Base-by-base conservation (phyloP, 331 rosid species). In the Pyrus hybrid region DNA sequence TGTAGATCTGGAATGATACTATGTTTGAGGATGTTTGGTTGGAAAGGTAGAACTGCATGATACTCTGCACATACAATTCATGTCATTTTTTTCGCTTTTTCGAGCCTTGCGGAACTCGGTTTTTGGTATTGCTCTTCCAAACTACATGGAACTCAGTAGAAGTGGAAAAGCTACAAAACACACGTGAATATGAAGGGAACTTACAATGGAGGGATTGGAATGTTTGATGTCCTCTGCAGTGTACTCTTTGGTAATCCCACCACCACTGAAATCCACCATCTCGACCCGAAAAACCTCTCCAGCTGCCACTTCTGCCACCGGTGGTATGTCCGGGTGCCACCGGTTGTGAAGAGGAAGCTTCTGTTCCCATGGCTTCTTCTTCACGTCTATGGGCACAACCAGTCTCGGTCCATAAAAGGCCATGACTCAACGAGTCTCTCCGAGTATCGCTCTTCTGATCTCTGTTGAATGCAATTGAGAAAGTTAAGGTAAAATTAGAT, bases 201-300 rank as follows among this genome's bases (percentile, higher is more conserved):
- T 91, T 80, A 93, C 98, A 33, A 76, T 69, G 3, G 82, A 78
- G 13, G 49, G 90, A 63, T 91, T 83, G n/a, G 79, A 76, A 25
- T 80, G 70, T 65, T 89, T 89, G 88, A 87, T 85, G 63, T 93
- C 97, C 18, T 82, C 58, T 2, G 91, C 93, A 29, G 98, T 76
- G 73, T 70, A 74, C 32, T 83, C 79, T 8, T 78, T 60, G 26
- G 96, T 91, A 77, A 89, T 89, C 57, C 70, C 85, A 49, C 93
- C 97, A 17, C 98, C 97, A 63, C 85, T 81, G 66, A 89, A 88
- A 72, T 91, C 93, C 62, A 91, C 70, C 97, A 91, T 91, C 74
- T 93, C 96, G 17, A 91, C 88, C 63, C 93, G 87, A 16, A 88
- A 88, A 43, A 86, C 64, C 64, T 88, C 86, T 4, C 77, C 91